These are phyloP conservation scores for Coniophora puteana DNA, from an alignment of 1,284 basidiomycete genomes.

Conservation along the genomic window DNA sequence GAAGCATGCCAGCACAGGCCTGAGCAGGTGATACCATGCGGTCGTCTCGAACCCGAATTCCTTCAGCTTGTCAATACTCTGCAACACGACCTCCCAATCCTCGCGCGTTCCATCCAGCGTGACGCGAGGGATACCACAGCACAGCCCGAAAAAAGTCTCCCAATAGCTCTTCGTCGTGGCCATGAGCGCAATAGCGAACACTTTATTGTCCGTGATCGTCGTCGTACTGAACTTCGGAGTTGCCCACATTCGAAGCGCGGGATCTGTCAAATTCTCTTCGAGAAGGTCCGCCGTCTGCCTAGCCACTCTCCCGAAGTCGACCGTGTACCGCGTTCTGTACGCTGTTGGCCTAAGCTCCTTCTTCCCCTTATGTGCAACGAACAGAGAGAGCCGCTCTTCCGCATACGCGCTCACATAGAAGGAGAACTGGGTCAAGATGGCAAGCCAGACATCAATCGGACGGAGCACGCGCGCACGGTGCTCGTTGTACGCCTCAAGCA, in stretches of 20 bases:
- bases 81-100: constrained; percentile 35
- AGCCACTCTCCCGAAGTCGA: constrained; percentile 26
- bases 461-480: constrained; percentile 34
- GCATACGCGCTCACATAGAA: constrained; percentile 41
- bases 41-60: constrained; percentile 32
- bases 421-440: constrained; percentile 40
- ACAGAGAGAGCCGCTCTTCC: constrained; percentile 34
- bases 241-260: constrained; percentile 36
- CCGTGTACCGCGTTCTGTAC: constrained; percentile 21
- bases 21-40: constrained; percentile 35
- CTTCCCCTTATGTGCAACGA: constrained; percentile 37
- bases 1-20: constrained; percentile 35
- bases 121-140: constrained; percentile 45
- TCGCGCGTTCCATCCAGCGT: constrained; percentile 36
- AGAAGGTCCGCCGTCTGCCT: constrained; percentile 31
- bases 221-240: constrained; percentile 46
- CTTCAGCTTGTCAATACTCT: constrained; percentile 32
- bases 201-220: constrained; percentile 34
- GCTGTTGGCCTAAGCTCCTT: constrained; percentile 27
- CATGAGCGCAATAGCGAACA: constrained; percentile 43
- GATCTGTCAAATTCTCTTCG: constrained; percentile 32
- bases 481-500: constrained; percentile 33
- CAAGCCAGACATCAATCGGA: constrained; percentile 44
- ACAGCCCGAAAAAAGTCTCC: constrained; percentile 23
- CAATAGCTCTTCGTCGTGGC: constrained; percentile 39